Conservation (phyloP, 441 rosid genomes). For the Daphne laureola region DNA sequence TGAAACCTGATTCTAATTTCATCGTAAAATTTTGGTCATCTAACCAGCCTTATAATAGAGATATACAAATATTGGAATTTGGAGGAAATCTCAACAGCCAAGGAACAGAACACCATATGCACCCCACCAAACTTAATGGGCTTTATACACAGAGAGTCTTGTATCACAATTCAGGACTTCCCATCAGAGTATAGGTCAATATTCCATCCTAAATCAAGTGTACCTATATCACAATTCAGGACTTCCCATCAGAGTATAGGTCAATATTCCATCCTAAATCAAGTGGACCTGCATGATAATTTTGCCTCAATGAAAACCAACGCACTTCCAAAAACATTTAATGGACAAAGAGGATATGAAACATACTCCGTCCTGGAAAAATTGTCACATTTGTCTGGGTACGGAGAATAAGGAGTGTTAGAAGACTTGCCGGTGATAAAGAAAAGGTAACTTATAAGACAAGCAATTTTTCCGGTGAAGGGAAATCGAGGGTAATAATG, state of each 20-base stretch:
- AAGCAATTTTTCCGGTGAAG: too few species aligned
- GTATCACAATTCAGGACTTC: conserved; percentile 13
- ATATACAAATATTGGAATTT: conserved; percentile 18
- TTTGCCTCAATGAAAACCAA: background rate
- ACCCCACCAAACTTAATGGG: conserved; percentile 10
- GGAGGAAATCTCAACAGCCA: conserved; percentile 11
- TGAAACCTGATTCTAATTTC: too few species aligned
- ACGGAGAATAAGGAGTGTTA: too few species aligned
- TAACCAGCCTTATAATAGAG: too few species aligned
- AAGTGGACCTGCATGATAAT: conserved; percentile 12
- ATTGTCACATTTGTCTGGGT: too few species aligned
- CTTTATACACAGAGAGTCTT: conserved; percentile 10
- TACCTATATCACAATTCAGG: conserved; percentile 12
- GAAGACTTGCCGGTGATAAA: background rate
- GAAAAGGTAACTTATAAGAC: too few species aligned
- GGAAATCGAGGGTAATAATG: too few species aligned
- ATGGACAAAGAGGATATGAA: too few species aligned
- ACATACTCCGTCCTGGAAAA: too few species aligned
- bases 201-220: conserved; percentile 6
- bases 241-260: conserved; percentile 8
- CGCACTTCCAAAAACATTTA: too few species aligned
- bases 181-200: background rate
- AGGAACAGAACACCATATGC: background rate
- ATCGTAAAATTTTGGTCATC: too few species aligned
- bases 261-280: conserved; percentile 6